Evolutionary conservation across 345 rosid species (phyloP).

Genomic region (Erysimum cheiranthoides): DNA sequence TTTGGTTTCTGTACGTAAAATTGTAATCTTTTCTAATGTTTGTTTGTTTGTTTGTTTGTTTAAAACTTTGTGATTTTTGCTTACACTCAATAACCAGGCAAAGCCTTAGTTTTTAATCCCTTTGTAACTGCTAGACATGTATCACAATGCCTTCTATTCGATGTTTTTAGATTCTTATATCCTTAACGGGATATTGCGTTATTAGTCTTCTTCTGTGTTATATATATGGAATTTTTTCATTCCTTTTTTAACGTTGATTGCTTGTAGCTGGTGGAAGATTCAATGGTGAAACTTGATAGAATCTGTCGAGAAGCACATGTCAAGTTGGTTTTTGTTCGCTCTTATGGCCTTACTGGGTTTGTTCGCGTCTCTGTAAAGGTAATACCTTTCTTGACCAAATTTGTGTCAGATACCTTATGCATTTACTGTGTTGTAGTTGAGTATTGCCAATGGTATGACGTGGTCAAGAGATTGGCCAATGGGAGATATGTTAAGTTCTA

Average conservation of each 20-base stretch:
- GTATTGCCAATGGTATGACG: constrained; percentile 7
- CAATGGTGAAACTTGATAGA: constrained; percentile 83
- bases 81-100: constrained; percentile 15
- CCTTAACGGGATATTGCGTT: constrained; percentile 9
- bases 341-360: constrained; percentile 92
- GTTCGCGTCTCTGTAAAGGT: constrained; percentile 94
- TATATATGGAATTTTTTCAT: background rate
- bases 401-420: background rate
- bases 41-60: background rate
- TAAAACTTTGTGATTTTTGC: background rate
- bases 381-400: constrained; percentile 27
- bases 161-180: constrained; percentile 11
- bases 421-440: constrained; percentile 8
- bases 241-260: background rate
- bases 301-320: constrained; percentile 88
- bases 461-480: background rate
- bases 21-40: background rate
- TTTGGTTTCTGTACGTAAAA: background rate
- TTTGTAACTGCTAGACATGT: no score
- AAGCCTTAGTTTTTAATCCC: background rate
- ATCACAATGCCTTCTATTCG: background rate
- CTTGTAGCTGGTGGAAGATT: constrained; percentile 83
- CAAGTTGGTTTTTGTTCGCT: constrained; percentile 89
- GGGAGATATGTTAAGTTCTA: constrained; percentile 18
- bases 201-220: background rate